Conservation (phyloP, 768 basidiomycete species). For the Cubamyces lactineus region DNA sequence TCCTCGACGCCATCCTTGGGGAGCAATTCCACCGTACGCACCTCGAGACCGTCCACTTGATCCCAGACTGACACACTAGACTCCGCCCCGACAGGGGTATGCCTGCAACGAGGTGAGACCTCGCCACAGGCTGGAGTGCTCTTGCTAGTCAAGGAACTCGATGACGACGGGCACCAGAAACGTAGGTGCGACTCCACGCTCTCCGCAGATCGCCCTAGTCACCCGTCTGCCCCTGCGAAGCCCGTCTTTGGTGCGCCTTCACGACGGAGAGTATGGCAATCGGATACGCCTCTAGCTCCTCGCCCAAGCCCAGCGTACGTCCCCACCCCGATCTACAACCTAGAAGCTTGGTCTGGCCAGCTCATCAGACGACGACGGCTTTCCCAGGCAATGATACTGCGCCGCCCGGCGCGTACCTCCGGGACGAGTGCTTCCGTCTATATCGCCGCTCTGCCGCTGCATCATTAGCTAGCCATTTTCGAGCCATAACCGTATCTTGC, state of each 20-base stretch:
- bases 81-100: constrained; percentile 2
- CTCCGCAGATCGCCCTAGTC: background rate
- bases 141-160: constrained; percentile 54
- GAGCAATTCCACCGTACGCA: constrained; percentile 56
- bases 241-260: constrained; percentile 81
- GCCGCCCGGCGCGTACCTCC: constrained; percentile 28
- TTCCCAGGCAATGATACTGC: constrained; percentile 42
- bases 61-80: background rate
- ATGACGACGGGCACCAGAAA: constrained; percentile 31
- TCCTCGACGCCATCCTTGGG: constrained; percentile 49
- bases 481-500: background rate
- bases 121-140: constrained; percentile 65
- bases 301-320: constrained; percentile 61
- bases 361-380: constrained; percentile 6
- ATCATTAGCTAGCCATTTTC: constrained; percentile 1
- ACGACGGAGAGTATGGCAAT: constrained; percentile 84
- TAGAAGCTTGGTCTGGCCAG: background rate
- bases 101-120: constrained; percentile 39
- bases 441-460: constrained; percentile 56
- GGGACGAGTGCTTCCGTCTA: constrained; percentile 42
- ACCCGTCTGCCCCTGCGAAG: constrained; percentile 38
- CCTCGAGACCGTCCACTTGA: background rate
- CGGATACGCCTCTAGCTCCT: constrained; percentile 61
- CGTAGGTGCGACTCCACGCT: constrained; percentile 32
- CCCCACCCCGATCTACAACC: background rate